Conservation (phyloP, 2,329 filamentous ascomycete species). For the Pseudocercospora cruenta region DNA sequence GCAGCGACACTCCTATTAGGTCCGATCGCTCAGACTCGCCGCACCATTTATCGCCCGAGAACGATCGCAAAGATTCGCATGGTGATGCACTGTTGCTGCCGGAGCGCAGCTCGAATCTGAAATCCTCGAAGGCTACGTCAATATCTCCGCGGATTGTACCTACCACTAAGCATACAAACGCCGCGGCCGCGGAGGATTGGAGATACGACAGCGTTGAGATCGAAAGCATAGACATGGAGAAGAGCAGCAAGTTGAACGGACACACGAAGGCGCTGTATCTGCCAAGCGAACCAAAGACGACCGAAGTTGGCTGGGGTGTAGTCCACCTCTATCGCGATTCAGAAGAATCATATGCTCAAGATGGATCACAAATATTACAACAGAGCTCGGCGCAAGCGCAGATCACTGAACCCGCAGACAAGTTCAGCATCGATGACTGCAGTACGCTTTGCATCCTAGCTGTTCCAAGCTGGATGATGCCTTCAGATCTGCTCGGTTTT, state of each 20-base stretch:
- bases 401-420: conserved; percentile 22
- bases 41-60: conserved; percentile 22
- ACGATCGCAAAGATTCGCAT: conserved; percentile 34
- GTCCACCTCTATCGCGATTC: conserved; percentile 91
- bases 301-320: conserved; percentile 86
- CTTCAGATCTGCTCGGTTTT: conserved; percentile 87
- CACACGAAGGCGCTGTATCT: conserved; percentile 82
- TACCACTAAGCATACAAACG: conserved; percentile 46
- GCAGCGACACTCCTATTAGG: conserved; percentile 14
- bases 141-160: conserved; percentile 37
- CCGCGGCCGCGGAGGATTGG: conserved; percentile 68
- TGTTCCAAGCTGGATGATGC: conserved; percentile 90
- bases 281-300: conserved; percentile 69
- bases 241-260: conserved; percentile 34
- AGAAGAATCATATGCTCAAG: conserved; percentile 69
- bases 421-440: conserved; percentile 65
- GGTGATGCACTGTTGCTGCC: conserved; percentile 42
- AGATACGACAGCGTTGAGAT: conserved; percentile 78
- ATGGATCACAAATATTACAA: conserved; percentile 49
- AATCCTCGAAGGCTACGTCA: conserved; percentile 38
- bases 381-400: conserved; percentile 33
- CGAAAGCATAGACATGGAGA: conserved; percentile 76
- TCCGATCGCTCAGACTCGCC: conserved; percentile 23
- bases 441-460: conserved; percentile 91
- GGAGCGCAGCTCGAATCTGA: conserved; percentile 41